Conservation (phyloP, 2,329 filamentous ascomycete genomes). For the Fusarium robinianum region DNA sequence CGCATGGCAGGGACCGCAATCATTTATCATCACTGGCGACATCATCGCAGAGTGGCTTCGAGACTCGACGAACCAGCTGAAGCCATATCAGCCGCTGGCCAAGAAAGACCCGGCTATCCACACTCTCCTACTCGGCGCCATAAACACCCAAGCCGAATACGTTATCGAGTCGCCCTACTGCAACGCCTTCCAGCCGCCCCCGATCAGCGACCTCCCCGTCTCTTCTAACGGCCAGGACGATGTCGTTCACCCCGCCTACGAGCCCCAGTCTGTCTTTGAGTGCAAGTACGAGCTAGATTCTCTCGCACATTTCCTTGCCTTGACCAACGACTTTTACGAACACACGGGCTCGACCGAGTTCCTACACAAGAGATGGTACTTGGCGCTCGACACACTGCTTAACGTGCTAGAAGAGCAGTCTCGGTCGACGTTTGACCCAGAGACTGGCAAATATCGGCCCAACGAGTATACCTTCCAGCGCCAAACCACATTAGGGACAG, state of each 20-base stretch:
- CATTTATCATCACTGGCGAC: constrained; percentile 91
- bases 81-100: constrained; percentile 84
- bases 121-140: constrained; percentile 84
- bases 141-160: constrained; percentile 95
- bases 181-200: constrained; percentile 96
- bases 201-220: constrained; percentile 73
- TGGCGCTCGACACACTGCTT: constrained; percentile 75
- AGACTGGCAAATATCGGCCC: constrained; percentile 64
- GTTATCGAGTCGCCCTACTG: constrained; percentile 95
- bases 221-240: constrained; percentile 83
- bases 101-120: constrained; percentile 79
- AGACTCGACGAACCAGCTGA: constrained; percentile 90
- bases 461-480: constrained; percentile 91
- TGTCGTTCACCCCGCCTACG: constrained; percentile 81
- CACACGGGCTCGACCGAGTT: constrained; percentile 79
- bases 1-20: constrained; percentile 83
- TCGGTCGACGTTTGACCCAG: constrained; percentile 74
- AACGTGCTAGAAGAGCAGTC: constrained; percentile 78
- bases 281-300: constrained; percentile 99
- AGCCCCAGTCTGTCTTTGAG: constrained; percentile 86
- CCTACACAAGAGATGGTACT: constrained; percentile 76
- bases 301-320: constrained; percentile 83
- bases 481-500: constrained; percentile 78
- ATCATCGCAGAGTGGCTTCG: constrained; percentile 93
- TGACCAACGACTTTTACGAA: constrained; percentile 85